A percentile compares a stretch with the other conserved stretches of the same genome.
These are phyloP conservation scores for Kwoniella heveanensis DNA, from an alignment of 768 basidiomycete species.

Conservation along the genomic window DNA sequence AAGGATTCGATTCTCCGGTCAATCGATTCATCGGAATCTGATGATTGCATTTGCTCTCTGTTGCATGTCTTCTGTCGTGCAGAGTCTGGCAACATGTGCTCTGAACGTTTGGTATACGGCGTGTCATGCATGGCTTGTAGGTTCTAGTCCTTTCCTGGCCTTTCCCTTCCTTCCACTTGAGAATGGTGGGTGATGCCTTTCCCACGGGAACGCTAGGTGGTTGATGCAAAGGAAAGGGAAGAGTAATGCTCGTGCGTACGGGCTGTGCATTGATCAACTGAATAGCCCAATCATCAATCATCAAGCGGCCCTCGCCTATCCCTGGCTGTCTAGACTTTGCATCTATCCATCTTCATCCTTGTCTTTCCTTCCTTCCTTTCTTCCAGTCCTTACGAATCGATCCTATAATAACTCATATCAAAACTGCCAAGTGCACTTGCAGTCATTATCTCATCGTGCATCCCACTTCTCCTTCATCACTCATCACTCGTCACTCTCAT, in stretches of 20 bases:
- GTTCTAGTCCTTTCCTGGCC: constrained; percentile 2
- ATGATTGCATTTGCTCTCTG: too few relatives aligned
- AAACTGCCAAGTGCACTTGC: too few relatives aligned
- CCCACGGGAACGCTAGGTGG: constrained; percentile 7
- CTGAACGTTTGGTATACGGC: too few relatives aligned
- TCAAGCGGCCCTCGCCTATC: neutral
- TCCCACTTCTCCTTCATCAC: neutral
- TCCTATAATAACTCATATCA: too few relatives aligned
- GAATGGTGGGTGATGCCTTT: constrained; percentile 1
- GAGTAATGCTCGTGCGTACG: too few relatives aligned
- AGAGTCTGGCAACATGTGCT: too few relatives aligned
- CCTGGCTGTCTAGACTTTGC: neutral
- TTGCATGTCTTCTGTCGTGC: too few relatives aligned
- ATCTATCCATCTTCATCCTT: neutral
- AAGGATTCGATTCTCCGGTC: too few relatives aligned
- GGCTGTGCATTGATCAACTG: constrained; percentile 1
- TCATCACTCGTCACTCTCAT: too few relatives aligned
- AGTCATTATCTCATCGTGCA: too few relatives aligned
- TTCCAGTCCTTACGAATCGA: neutral
- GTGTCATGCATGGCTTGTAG: constrained; percentile 13
- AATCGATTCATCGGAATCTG: too few relatives aligned
- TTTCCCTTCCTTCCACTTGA: too few relatives aligned
- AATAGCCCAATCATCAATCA: neutral
- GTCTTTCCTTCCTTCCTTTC: neutral
- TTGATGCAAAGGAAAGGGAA: neutral